These are phyloP conservation scores for Lathyrus tuberosus DNA, from an alignment of 306 rosid species.

Conservation along the genomic window DNA sequence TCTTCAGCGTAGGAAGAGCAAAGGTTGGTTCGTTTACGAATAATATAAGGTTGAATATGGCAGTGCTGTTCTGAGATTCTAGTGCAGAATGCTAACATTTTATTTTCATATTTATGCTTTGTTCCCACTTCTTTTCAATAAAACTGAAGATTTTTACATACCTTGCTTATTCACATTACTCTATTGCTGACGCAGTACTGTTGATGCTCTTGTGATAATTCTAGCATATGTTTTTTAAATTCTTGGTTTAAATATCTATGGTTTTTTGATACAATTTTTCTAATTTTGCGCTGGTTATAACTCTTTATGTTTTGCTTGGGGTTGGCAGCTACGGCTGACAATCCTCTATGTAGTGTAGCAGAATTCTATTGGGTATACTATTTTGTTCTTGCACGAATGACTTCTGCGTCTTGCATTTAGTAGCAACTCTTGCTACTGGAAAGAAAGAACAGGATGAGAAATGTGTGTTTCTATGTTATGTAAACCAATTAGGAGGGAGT, in stretches of 20 bases:
- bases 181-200: not conserved
- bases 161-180: not conserved
- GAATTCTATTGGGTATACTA: not conserved
- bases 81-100: not conserved
- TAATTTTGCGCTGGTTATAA: not conserved
- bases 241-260: not conserved
- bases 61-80: not conserved
- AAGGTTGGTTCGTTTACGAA: slow-evolving; percentile 56
- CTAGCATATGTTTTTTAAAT: not conserved
- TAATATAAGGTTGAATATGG: not conserved
- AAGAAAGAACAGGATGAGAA: no score
- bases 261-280: not conserved
- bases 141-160: not conserved
- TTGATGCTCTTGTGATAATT: not conserved
- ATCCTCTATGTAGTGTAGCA: not conserved
- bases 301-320: no score
- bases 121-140: not conserved
- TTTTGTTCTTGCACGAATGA: no score
- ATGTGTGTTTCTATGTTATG: no score
- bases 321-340: no score
- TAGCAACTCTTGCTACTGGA: no score
- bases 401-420: no score
- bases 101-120: not conserved
- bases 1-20: slow-evolving; percentile 88
- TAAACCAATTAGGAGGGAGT: no score